Evolutionary conservation across 2,329 filamentous ascomycete species (phyloP), one percentile per base, ranked within the genome.

Genomic region (Xylaria sp.): DNA sequence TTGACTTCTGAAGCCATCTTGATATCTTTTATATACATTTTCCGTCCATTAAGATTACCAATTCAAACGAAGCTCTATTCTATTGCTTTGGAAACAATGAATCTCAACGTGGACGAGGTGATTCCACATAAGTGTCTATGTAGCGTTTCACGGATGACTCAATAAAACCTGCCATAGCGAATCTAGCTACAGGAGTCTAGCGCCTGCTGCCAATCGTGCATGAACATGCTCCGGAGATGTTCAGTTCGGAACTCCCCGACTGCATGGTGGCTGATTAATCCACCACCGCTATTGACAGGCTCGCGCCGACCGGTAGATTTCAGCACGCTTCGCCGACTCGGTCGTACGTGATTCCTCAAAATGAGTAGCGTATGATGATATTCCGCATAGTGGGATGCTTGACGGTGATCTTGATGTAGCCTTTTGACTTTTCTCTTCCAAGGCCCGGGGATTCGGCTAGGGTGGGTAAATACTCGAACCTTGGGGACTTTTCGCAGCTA

Each of bases 331-430:
- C 7, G n/a, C 62, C 42, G 38, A 36, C 44, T 26, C 13, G 28
- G 62, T 31, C n/a, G 17, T 51, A 33, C 38, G 17, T 57, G 40
- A 67, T 67, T 67, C 59, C 65, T 67, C 54, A 54, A 38, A n/a
- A 13, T 13, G 2, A 33, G 49, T 36, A 58, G 23, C 51, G 13
- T n/a, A 53, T 54, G 57, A 54, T 36, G 20, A 46, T 51, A 42
- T 46, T n/a, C n/a, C 26, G 23, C 46, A 40, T 9, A 17, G 38
- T 36, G 38, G 26, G 26, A 31, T 58, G 44, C 17, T 31, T 33
- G 44, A 59, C 20, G n/a, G 26, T 13, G 6, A n/a, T 65, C 44
- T 23, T 4, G 6, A 56, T 40, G 53, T 40, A 48, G 59, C 13
- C 33, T n/a, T 46, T 20, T 13, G 13, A 54, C 28, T 33, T n/a